phyloP scores from a whole-genome alignment of 2,329 filamentous ascomycete species.

The Rhytidhysteron rufulum region DNA sequence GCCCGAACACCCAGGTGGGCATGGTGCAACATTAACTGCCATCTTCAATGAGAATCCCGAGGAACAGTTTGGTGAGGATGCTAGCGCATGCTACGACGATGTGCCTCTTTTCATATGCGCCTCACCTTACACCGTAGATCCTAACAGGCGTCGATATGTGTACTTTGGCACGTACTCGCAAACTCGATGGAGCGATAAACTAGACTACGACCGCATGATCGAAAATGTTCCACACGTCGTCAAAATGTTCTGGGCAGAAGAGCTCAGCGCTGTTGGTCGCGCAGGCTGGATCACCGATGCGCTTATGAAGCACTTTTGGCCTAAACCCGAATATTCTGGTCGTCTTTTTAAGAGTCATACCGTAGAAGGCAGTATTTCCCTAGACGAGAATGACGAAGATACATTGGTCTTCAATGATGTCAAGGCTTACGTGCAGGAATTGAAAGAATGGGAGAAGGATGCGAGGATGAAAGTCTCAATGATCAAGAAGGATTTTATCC shows the following conservation, averaged over 20 bases:
- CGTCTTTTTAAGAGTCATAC: conserved; percentile 13
- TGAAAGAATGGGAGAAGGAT: conserved; percentile 40
- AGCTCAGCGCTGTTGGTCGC: conserved; percentile 31
- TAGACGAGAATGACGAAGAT: conserved; percentile 15
- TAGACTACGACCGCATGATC: conserved; percentile 40
- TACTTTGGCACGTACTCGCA: conserved; percentile 48
- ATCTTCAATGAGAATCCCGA: conserved; percentile 40
- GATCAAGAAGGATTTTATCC: conserved; percentile 35
- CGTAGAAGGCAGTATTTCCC: conserved; percentile 13
- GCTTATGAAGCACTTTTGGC: conserved; percentile 42
- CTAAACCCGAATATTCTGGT: conserved; percentile 39
- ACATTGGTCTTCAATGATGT: conserved; percentile 28
- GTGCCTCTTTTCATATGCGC: conserved; percentile 40
- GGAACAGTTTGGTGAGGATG: conserved; percentile 17
- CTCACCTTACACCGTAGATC: conserved; percentile 3
- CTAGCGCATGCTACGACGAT: conserved; percentile 28
- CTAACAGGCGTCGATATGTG: conserved; percentile 23
- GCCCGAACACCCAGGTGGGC: conserved; percentile 36
- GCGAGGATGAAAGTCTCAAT: conserved; percentile 29
- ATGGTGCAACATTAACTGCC: conserved; percentile 45
- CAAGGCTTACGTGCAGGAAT: conserved; percentile 27
- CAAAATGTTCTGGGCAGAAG: conserved; percentile 37
- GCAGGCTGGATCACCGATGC: conserved; percentile 41
- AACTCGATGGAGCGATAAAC: conserved; percentile 40
- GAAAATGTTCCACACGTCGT: conserved; percentile 35